Conservation (phyloP, 768 basidiomycete species). For the Rhizopogon vinicolor region DNA sequence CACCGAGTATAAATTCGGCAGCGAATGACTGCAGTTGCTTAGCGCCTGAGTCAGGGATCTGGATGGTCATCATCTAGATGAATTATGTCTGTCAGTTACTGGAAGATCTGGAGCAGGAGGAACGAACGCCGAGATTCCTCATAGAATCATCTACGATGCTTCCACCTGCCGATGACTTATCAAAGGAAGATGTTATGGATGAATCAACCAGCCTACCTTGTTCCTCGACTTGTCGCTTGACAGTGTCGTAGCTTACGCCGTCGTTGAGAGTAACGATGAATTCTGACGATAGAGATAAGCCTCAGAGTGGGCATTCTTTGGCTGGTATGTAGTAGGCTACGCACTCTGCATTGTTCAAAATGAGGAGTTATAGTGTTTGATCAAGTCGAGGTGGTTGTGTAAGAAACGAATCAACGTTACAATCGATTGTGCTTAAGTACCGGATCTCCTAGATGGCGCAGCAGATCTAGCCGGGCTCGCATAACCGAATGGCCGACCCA, state of each 20-base stretch:
- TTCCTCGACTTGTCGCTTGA: neutral
- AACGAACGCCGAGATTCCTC: neutral
- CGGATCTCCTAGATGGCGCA: neutral
- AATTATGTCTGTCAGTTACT: neutral
- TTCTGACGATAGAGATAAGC: neutral
- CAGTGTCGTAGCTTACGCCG: neutral
- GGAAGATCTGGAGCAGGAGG: neutral
- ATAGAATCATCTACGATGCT: neutral
- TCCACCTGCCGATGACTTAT: neutral
- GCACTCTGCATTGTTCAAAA: neutral
- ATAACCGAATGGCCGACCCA: neutral
- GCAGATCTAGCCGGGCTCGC: neutral
- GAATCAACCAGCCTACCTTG: neutral
- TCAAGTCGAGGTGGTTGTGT: neutral
- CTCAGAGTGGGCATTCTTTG: neutral
- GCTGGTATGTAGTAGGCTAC: neutral
- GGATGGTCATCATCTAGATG: neutral
- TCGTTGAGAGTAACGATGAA: neutral
- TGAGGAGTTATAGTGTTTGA: neutral
- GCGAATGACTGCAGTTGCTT: neutral
- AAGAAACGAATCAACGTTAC: neutral
- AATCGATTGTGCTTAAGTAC: neutral
- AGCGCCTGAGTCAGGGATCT: neutral
- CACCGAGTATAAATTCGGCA: neutral
- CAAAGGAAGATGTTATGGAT: neutral